phyloP scores from a whole-genome alignment of 805 yeast species.

The Wickerhamiella spandovensis region DNA sequence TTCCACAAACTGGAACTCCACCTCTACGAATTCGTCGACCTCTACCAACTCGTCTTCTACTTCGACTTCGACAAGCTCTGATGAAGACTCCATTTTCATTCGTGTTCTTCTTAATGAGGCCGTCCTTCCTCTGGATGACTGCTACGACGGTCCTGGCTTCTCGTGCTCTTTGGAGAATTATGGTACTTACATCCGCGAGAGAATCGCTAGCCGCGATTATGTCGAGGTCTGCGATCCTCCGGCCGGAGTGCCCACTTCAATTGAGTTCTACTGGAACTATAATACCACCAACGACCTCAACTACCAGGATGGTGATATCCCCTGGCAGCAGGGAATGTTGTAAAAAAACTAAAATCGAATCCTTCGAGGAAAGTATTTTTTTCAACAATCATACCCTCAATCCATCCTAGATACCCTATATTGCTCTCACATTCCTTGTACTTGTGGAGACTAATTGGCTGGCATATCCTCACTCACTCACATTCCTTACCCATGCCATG shows the following conservation, averaged over 20 bases:
- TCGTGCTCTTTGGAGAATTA: conserved; percentile 30
- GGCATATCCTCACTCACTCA: not conserved
- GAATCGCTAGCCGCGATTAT: not conserved
- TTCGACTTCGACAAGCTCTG: conserved; percentile 9
- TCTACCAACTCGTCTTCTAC: conserved; percentile 2
- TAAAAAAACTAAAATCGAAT: not conserved
- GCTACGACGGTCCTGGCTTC: conserved; percentile 43
- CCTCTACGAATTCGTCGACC: not conserved
- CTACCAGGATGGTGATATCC: conserved; percentile 1
- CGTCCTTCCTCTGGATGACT: conserved; percentile 36
- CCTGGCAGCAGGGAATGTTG: conserved; percentile 4
- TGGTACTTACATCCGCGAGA: conserved; percentile 3
- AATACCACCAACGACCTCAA: conserved; percentile 1
- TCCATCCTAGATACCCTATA: no score
- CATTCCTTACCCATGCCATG: not conserved
- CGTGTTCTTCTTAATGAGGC: conserved; percentile 43
- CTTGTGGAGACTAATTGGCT: not conserved
- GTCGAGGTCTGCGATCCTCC: not conserved
- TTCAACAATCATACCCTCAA: no score
- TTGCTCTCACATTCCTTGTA: not conserved
- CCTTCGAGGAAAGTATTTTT: not conserved
- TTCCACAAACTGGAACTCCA: conserved; percentile 2
- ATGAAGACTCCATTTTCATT: conserved; percentile 25
- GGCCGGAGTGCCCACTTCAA: not conserved
- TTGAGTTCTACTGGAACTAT: conserved; percentile 1